Percentiles rank a stretch among this genome's conserved stretches.
Evolutionary conservation across 2,329 filamentous ascomycete species (phyloP).

Genomic region (Chaetomiaceae sp.): DNA sequence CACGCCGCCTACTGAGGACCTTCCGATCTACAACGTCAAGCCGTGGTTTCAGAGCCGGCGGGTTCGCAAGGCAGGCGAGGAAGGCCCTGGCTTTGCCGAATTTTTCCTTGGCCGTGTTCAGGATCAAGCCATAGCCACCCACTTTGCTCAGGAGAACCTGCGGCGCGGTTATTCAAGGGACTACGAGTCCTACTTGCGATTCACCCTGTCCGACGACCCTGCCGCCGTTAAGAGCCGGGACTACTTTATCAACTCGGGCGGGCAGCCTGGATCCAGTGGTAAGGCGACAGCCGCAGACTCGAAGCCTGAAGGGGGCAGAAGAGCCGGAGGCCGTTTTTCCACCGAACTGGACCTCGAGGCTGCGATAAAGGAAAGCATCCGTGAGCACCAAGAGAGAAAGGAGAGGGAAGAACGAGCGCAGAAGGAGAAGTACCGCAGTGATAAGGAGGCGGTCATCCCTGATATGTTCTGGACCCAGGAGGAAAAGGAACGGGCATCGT

Average conservation of each 20-base stretch:
- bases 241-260: conserved; percentile 43
- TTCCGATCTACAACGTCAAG: conserved; percentile 44
- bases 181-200: conserved; percentile 50
- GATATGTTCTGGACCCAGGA: conserved; percentile 61
- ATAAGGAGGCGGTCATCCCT: conserved; percentile 72
- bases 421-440: conserved; percentile 66
- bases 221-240: conserved; percentile 51
- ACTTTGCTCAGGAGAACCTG: conserved; percentile 35
- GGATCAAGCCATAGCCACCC: conserved; percentile 36
- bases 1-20: conserved; percentile 51
- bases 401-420: conserved; percentile 61
- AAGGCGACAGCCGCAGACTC: conserved; percentile 45
- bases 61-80: conserved; percentile 40
- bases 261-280: conserved; percentile 32
- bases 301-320: conserved; percentile 50
- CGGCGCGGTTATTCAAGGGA: conserved; percentile 42
- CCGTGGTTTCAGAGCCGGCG: conserved; percentile 46
- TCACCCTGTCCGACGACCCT: conserved; percentile 52
- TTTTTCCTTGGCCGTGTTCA: conserved; percentile 45
- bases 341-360: conserved; percentile 70
- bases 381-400: conserved; percentile 64
- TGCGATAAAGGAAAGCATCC: conserved; percentile 66
- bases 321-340: conserved; percentile 53
- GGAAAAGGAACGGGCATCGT: conserved; percentile 54
- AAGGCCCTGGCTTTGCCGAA: conserved; percentile 36